A percentile compares a stretch with the other conserved stretches of the same genome.
Conservation (phyloP, 2,329 filamentous ascomycete species). For the Apiospora phragmitis region DNA sequence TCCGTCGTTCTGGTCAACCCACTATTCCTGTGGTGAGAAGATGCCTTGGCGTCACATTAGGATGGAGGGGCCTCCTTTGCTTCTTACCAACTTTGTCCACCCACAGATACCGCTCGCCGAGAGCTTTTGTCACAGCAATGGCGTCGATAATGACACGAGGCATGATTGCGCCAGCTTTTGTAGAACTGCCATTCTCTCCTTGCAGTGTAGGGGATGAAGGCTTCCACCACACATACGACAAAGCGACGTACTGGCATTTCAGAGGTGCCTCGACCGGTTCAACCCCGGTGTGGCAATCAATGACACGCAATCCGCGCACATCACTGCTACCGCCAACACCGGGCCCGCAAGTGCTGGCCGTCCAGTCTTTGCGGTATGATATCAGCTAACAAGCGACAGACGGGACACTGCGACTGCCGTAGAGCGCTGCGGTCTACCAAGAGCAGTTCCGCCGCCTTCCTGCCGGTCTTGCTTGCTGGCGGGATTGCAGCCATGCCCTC, state of each 20-base stretch:
- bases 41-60: too few species aligned
- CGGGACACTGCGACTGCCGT: neutral
- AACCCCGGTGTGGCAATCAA: neutral
- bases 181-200: too few species aligned
- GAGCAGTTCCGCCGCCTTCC: neutral
- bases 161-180: too few species aligned
- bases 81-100: constrained; percentile 8
- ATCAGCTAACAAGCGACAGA: neutral
- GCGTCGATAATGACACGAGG: neutral
- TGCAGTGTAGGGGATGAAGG: neutral
- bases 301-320: neutral
- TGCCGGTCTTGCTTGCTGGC: neutral
- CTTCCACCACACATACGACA: neutral
- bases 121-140: neutral
- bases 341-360: neutral
- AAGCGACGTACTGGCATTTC: neutral
- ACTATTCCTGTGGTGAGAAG: neutral
- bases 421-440: neutral
- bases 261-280: neutral
- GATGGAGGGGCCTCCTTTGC: neutral
- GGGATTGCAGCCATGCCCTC: neutral
- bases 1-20: neutral
- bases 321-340: neutral
- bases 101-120: constrained; percentile 1
- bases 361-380: neutral